Base-by-base conservation (phyloP, 2,329 filamentous ascomycete genomes). In the Penicillium olsonii region DNA sequence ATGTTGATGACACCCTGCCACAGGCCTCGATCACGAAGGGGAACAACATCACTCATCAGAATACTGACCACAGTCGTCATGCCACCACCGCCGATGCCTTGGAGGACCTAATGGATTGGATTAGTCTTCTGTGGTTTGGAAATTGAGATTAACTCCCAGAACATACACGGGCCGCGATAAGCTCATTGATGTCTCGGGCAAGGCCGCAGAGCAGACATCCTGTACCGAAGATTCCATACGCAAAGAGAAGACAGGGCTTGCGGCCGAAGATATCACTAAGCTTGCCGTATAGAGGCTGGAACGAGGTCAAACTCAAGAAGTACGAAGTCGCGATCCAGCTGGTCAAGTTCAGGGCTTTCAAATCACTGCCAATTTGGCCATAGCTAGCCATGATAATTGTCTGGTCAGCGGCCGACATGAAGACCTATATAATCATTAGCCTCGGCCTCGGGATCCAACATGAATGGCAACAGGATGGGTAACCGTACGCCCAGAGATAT, bases 341-440 rank as follows among this genome's bases (percentile, higher is more conserved):
- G 4, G 87, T 90, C 56, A 82, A 82, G 64, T 87, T 89, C 44
- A 92, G 76, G 1, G 88, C 87, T 43, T 88, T 77, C 22, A 92
- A 73, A 55, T 92, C 88, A 48, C 81, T 88, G 10, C 87, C 88
- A 60, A 92, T 92, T 54, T 80, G 83, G 42, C 86, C 87, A 67
- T 91, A 91, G n/a, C 81, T 85, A n/a, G 84, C 84, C 41, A 92
- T 83, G 24, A 88, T 84, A 45, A 92, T 83, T 0, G 89, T 89
- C 67, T 91, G 87, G 64, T 92, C 88, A 42, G 86, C 78, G 4
- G 88, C 86, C 17, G 85, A 80, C 7, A 92, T 76, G 64, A 88
- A 89, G 34, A 91, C 74, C 85, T 87, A 62, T 34, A 43, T 14
- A 61, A 53, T 45, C 39, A 39, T 49, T 38, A 42, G 17, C 40